Evolutionary conservation across 148 eudicot species (phyloP).

Genomic region (Vaccinium corymbosum): DNA sequence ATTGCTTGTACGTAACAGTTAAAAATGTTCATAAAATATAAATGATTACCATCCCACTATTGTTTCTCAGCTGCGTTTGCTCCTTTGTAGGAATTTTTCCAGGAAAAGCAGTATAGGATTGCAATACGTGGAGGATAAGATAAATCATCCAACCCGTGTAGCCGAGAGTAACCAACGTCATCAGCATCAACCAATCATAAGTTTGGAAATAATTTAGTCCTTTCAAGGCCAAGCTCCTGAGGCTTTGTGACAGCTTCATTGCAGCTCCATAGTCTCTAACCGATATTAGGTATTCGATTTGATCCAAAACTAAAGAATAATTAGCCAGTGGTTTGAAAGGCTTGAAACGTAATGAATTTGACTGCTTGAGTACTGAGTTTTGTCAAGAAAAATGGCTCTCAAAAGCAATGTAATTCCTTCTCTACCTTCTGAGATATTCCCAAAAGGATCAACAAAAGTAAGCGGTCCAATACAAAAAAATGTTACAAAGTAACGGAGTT

Average conservation of each 20-base stretch:
- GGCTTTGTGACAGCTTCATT: slow-evolving; percentile 57
- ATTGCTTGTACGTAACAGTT: not conserved
- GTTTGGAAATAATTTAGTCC: slow-evolving; percentile 97
- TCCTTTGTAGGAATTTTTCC: slow-evolving; percentile 44
- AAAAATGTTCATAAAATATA: not conserved
- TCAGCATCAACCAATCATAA: slow-evolving; percentile 98
- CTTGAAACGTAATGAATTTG: slow-evolving; percentile 66
- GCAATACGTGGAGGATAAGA: slow-evolving; percentile 75
- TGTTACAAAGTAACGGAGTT: not conserved
- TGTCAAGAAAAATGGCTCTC: slow-evolving; percentile 41
- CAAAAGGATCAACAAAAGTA: not conserved
- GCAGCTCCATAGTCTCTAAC: slow-evolving; percentile 62
- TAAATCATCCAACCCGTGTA: slow-evolving; percentile 93
- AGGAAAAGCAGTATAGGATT: slow-evolving; percentile 68
- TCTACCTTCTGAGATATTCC: not conserved
- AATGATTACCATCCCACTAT: slow-evolving; percentile 47
- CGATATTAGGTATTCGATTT: slow-evolving; percentile 61
- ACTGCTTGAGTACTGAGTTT: slow-evolving; percentile 65
- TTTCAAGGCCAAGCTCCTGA: slow-evolving; percentile 78
- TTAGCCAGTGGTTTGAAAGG: slow-evolving; percentile 80
- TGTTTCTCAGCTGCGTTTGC: slow-evolving; percentile 39
- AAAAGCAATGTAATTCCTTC: not conserved
- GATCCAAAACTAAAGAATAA: slow-evolving; percentile 53
- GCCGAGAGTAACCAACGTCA: slow-evolving; percentile 83
- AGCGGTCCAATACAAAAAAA: not conserved